phyloP scores from a whole-genome alignment of 495 filamentous ascomycete species.

The Penicillium dipodomyicola region DNA sequence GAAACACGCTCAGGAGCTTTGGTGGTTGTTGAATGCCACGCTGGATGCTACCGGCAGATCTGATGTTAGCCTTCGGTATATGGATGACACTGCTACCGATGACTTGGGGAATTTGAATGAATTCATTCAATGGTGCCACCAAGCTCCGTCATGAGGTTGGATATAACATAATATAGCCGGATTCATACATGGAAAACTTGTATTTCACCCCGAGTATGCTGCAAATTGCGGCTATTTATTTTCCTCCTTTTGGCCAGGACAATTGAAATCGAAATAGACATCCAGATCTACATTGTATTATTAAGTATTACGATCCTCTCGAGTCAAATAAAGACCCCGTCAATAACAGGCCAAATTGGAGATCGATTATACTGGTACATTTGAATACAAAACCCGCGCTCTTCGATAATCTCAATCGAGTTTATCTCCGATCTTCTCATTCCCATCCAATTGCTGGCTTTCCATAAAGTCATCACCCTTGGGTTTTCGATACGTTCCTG shows the following conservation, averaged over 20 bases:
- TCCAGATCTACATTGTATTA: no score
- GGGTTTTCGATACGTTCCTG: slow-evolving; percentile 79
- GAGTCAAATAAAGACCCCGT: no score
- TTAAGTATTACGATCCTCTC: no score
- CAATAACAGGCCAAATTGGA: no score
- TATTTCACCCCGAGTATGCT: background rate
- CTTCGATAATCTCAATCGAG: background rate
- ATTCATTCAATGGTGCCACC: slow-evolving; percentile 36
- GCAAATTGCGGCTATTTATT: background rate
- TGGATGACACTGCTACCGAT: slow-evolving; percentile 38
- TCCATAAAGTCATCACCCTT: slow-evolving; percentile 24
- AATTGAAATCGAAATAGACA: no score
- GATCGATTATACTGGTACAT: no score
- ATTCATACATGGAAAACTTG: background rate
- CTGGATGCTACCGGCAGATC: slow-evolving; percentile 23
- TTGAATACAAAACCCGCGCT: background rate
- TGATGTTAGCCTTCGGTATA: slow-evolving; percentile 25
- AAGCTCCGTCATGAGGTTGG: slow-evolving; percentile 3
- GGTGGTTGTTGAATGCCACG: slow-evolving; percentile 37
- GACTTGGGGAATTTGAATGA: slow-evolving; percentile 39
- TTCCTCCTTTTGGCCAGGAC: background rate
- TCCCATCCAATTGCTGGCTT: background rate
- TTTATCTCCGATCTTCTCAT: slow-evolving; percentile 1
- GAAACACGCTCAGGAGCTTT: slow-evolving; percentile 42
- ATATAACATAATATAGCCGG: background rate